These are phyloP conservation scores for Knufia fluminis DNA, from an alignment of 2,329 filamentous ascomycete species.

Conservation along the genomic window DNA sequence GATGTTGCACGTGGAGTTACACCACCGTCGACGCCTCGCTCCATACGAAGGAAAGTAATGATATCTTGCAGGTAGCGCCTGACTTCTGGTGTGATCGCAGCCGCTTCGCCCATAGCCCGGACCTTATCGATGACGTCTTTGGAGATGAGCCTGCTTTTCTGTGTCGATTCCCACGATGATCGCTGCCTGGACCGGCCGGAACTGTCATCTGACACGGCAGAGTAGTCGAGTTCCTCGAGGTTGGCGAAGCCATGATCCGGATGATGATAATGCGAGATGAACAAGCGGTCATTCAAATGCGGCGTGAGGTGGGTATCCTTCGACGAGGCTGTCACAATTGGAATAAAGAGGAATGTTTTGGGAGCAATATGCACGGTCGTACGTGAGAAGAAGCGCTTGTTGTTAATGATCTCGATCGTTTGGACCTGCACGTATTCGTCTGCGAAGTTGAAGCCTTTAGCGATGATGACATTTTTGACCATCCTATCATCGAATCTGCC, in stretches of 20 bases:
- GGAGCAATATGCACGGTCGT: conserved; percentile 66
- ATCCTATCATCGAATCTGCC: conserved; percentile 37
- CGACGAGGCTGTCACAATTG: conserved; percentile 47
- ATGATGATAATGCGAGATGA: conserved; percentile 78
- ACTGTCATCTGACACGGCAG: conserved; percentile 29
- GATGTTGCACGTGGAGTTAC: conserved; percentile 69
- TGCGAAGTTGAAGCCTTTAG: conserved; percentile 66
- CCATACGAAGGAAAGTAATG: conserved; percentile 74
- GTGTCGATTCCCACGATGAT: background rate
- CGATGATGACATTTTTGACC: conserved; percentile 76
- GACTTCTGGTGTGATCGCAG: conserved; percentile 65
- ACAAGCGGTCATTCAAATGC: conserved; percentile 67
- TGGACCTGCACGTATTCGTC: conserved; percentile 75
- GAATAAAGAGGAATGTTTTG: conserved; percentile 69
- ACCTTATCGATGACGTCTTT: conserved; percentile 45
- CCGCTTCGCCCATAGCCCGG: conserved; percentile 47
- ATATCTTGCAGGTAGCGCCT: conserved; percentile 80
- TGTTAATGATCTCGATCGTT: conserved; percentile 65
- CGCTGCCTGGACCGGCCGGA: conserved; percentile 16
- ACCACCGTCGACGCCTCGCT: conserved; percentile 71
- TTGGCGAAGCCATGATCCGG: conserved; percentile 63
- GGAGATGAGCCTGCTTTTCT: background rate
- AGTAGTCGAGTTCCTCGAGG: conserved; percentile 52
- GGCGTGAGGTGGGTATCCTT: conserved; percentile 29
- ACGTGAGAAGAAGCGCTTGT: conserved; percentile 65